phyloP scores from a whole-genome alignment of 495 filamentous ascomycete genomes.

The Astrocystis sublimbata region DNA sequence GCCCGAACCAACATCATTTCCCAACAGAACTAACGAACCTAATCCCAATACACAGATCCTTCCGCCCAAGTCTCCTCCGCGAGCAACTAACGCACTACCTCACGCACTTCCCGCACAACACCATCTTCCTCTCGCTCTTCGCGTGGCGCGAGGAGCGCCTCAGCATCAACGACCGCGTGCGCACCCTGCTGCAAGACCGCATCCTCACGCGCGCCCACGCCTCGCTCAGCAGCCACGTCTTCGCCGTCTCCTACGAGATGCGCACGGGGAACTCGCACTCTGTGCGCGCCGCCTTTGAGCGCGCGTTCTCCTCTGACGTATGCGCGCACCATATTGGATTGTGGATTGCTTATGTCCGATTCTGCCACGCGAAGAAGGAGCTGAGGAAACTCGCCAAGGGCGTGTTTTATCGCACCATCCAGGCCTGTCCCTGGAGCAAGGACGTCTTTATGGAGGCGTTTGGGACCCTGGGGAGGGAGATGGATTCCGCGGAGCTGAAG shows the following conservation, averaged over 20 bases:
- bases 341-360: slow-evolving; percentile 70
- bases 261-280: slow-evolving; percentile 60
- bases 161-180: slow-evolving; percentile 71
- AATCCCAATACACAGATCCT: slow-evolving; percentile 43
- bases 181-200: slow-evolving; percentile 55
- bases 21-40: slow-evolving; percentile 20
- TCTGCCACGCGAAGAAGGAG: slow-evolving; percentile 34
- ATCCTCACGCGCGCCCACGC: slow-evolving; percentile 44
- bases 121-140: slow-evolving; percentile 70
- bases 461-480: slow-evolving; percentile 23
- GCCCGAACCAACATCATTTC: background rate
- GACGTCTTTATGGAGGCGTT: slow-evolving; percentile 66
- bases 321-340: slow-evolving; percentile 49
- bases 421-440: slow-evolving; percentile 76
- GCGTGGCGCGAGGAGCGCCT: slow-evolving; percentile 68
- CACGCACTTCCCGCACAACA: slow-evolving; percentile 70
- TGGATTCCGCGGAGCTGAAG: slow-evolving; percentile 53
- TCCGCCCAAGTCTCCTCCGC: slow-evolving; percentile 65
- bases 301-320: slow-evolving; percentile 53
- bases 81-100: slow-evolving; percentile 60
- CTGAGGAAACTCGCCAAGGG: slow-evolving; percentile 34
- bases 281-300: slow-evolving; percentile 68
- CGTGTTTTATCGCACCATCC: slow-evolving; percentile 69
- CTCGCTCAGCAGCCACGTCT: slow-evolving; percentile 58
- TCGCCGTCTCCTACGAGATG: slow-evolving; percentile 68